These are phyloP conservation scores for Mycena indigotica DNA, from an alignment of 768 basidiomycete species.

Conservation along the genomic window DNA sequence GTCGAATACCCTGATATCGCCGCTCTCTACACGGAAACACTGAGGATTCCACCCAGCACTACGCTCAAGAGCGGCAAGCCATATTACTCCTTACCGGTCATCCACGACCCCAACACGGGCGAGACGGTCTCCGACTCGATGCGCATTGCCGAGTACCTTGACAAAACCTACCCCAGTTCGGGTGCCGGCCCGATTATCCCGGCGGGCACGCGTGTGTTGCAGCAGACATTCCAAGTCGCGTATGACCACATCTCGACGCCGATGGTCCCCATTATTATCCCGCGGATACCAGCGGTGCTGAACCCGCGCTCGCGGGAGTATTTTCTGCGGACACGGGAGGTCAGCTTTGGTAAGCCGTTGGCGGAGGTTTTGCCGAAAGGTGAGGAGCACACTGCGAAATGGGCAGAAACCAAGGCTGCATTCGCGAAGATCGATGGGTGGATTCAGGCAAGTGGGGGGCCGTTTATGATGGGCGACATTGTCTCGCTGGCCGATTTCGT, in stretches of 20 bases:
- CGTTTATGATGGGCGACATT: constrained; percentile 36
- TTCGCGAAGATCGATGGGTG: constrained; percentile 31
- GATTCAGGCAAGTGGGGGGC: constrained; percentile 27
- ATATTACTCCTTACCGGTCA: constrained; percentile 47
- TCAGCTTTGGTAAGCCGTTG: constrained; percentile 33
- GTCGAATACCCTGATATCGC: constrained; percentile 54
- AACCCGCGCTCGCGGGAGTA: constrained; percentile 32
- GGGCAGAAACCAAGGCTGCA: constrained; percentile 31
- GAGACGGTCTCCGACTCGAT: constrained; percentile 41
- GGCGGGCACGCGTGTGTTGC: constrained; percentile 28
- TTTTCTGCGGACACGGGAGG: constrained; percentile 38
- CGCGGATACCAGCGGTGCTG: constrained; percentile 19
- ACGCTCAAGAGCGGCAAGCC: constrained; percentile 30
- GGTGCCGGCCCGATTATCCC: constrained; percentile 36
- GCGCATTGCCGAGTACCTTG: constrained; percentile 50
- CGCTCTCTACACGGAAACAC: constrained; percentile 30
- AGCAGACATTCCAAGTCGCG: constrained; percentile 22
- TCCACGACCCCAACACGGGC: constrained; percentile 46
- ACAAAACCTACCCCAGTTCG: constrained; percentile 46
- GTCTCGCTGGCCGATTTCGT: constrained; percentile 39
- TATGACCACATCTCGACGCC: not conserved
- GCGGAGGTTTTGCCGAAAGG: constrained; percentile 38
- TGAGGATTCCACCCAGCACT: constrained; percentile 28
- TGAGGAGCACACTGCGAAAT: constrained; percentile 24
- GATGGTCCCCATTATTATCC: constrained; percentile 15